A percentile compares a stretch with the other conserved stretches of the same genome.
phyloP scores from a whole-genome alignment of 371 early-diverging fungal genomes.

The Lichtheimia hyalospora region DNA sequence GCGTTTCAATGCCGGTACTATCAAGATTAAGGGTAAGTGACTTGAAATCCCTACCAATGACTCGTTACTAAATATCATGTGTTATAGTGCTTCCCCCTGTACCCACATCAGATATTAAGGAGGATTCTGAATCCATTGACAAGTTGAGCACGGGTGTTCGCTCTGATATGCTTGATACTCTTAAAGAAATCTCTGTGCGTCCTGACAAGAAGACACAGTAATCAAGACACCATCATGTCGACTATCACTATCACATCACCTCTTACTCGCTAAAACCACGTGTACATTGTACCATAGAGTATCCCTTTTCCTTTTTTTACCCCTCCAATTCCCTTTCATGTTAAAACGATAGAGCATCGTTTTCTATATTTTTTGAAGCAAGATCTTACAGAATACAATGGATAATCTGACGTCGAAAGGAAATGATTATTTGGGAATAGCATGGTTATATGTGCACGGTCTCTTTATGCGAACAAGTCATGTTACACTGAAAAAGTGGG shows the following conservation, averaged over 20 bases:
- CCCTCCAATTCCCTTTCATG: neutral
- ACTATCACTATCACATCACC: neutral
- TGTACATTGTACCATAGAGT: neutral
- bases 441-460: too few species aligned
- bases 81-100: constrained; percentile 75
- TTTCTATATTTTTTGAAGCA: neutral
- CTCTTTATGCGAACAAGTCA: too few species aligned
- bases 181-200: constrained; percentile 62
- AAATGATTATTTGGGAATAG: too few species aligned
- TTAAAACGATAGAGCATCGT: constrained; percentile 1
- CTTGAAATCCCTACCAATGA: too few species aligned
- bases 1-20: constrained; percentile 66
- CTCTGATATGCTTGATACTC: constrained; percentile 69
- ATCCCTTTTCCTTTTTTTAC: neutral
- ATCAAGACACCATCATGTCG: neutral
- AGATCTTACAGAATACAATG: neutral
- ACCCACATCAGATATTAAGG: constrained; percentile 56
- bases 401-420: too few species aligned
- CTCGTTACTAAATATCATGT: too few species aligned
- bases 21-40: constrained; percentile 69
- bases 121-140: constrained; percentile 72
- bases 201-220: constrained; percentile 28
- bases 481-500: too few species aligned
- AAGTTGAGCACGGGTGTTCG: constrained; percentile 65
- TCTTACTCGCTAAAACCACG: neutral